Conservation (phyloP, 352 stramenopile species). For the Saprolegnia diclina region DNA sequence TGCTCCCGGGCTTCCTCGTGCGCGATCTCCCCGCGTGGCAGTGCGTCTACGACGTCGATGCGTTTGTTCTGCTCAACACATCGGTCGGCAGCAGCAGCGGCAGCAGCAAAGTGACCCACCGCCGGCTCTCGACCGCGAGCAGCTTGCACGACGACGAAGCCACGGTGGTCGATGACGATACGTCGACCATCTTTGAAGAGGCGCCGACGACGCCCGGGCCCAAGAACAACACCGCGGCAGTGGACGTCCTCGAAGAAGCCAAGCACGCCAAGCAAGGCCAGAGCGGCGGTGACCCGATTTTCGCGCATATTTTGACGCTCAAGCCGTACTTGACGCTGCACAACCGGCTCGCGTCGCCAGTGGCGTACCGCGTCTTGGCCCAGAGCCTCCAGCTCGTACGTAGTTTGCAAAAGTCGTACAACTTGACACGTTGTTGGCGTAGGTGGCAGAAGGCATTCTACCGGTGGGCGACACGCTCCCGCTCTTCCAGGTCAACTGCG, state of each 20-base stretch:
- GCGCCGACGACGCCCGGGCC: constrained; percentile 6
- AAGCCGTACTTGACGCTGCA: constrained; percentile 73
- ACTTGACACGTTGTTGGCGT: too few relatives aligned
- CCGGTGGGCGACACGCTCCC: constrained; percentile 73
- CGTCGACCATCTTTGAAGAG: constrained; percentile 31
- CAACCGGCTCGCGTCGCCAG: constrained; percentile 72
- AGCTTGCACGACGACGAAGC: neutral
- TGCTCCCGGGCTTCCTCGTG: constrained; percentile 72
- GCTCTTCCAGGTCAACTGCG: constrained; percentile 74
- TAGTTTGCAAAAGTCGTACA: neutral
- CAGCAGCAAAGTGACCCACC: neutral
- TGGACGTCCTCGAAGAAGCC: constrained; percentile 73
- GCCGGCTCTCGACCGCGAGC: neutral
- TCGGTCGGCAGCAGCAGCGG: constrained; percentile 23
- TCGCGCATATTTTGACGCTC: constrained; percentile 18
- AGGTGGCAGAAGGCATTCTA: constrained; percentile 75
- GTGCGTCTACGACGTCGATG: constrained; percentile 84
- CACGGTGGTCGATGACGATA: constrained; percentile 24
- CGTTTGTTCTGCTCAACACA: constrained; percentile 56
- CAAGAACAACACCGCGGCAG: constrained; percentile 17
- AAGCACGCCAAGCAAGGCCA: constrained; percentile 65
- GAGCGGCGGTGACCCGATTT: constrained; percentile 25
- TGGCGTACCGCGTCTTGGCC: constrained; percentile 81
- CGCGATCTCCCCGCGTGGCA: constrained; percentile 82
- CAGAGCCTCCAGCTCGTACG: constrained; percentile 65